phyloP scores from a whole-genome alignment of 805 yeast species.

The Middelhovenomyces tepae region DNA sequence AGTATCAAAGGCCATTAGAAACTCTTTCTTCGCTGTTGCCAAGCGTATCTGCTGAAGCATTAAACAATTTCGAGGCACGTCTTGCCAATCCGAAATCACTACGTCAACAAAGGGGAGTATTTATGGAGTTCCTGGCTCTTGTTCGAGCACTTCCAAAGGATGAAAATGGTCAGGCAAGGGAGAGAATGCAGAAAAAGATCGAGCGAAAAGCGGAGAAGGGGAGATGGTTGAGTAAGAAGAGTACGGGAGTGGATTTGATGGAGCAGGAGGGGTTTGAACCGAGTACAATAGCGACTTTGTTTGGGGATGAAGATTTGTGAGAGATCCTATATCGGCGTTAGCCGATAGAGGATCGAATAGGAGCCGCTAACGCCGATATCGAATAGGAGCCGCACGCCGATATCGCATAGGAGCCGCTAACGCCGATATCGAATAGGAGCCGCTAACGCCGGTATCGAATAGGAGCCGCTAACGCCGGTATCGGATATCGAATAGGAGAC shows the following conservation, averaged over 20 bases:
- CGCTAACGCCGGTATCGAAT: too few relatives aligned
- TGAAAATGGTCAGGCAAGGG: slow-evolving; percentile 36
- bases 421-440: too few relatives aligned
- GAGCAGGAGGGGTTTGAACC: slow-evolving; percentile 19
- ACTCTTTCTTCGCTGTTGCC: slow-evolving; percentile 45
- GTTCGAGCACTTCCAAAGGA: slow-evolving; percentile 37
- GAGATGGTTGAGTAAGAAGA: slow-evolving; percentile 13
- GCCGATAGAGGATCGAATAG: too few relatives aligned
- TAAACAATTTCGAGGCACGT: slow-evolving; percentile 54
- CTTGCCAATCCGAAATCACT: slow-evolving; percentile 54
- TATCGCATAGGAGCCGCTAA: too few relatives aligned
- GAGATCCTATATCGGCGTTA: too few relatives aligned
- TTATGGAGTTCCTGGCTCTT: slow-evolving; percentile 64
- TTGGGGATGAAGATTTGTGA: slow-evolving; percentile 12
- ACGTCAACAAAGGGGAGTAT: slow-evolving; percentile 71
- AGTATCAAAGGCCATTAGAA: slow-evolving; percentile 60
- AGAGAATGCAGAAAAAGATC: slow-evolving; percentile 16
- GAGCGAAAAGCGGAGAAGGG: slow-evolving; percentile 10
- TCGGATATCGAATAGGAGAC: too few relatives aligned
- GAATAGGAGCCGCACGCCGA: too few relatives aligned
- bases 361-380: too few relatives aligned
- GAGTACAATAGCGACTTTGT: slow-evolving; percentile 15
- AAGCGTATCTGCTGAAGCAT: slow-evolving; percentile 41
- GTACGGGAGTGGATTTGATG: slow-evolving; percentile 18
- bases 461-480: too few relatives aligned